phyloP scores from a whole-genome alignment of 1,139 yeast genomes.

The Taphrina populina region DNA sequence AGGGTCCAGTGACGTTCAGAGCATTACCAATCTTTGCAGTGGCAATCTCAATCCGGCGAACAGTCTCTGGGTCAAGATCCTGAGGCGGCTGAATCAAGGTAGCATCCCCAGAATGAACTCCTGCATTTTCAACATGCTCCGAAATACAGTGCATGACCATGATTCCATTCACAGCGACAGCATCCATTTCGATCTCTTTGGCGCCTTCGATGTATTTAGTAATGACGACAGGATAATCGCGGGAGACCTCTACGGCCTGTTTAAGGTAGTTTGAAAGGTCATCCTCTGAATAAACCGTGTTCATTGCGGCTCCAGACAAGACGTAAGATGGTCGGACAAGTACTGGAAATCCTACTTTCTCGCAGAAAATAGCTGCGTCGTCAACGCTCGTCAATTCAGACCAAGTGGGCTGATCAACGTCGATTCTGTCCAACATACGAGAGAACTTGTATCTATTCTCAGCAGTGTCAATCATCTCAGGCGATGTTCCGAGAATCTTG shows the following conservation, averaged over 20 bases:
- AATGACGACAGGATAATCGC: constrained; percentile 96
- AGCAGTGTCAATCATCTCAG: constrained; percentile 97
- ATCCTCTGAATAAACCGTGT: constrained; percentile 85
- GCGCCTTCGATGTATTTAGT: constrained; percentile 97
- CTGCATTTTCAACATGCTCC: constrained; percentile 98
- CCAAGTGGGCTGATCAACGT: constrained; percentile 99
- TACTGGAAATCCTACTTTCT: constrained; percentile 89
- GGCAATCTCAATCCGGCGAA: constrained; percentile 84
- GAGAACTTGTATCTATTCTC: constrained; percentile 98
- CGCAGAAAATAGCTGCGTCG: constrained; percentile 92
- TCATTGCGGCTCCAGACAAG: constrained; percentile 98
- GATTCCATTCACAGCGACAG: constrained; percentile 93
- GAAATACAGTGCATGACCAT: constrained; percentile 96
- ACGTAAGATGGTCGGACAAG: constrained; percentile 97
- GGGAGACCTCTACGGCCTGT: constrained; percentile 96
- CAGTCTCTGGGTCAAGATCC: constrained; percentile 89
- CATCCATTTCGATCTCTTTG: constrained; percentile 98
- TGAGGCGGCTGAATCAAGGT: constrained; percentile 97
- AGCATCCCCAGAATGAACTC: constrained; percentile 99
- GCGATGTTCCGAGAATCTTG: constrained; percentile 93
- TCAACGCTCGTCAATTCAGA: constrained; percentile 90
- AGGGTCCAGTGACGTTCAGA: constrained; percentile 95
- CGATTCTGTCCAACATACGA: constrained; percentile 93
- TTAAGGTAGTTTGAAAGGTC: constrained; percentile 84
- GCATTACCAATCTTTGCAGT: constrained; percentile 97